These are phyloP conservation scores for Xylaria longipes DNA, from an alignment of 495 filamentous ascomycete genomes.

Conservation along the genomic window DNA sequence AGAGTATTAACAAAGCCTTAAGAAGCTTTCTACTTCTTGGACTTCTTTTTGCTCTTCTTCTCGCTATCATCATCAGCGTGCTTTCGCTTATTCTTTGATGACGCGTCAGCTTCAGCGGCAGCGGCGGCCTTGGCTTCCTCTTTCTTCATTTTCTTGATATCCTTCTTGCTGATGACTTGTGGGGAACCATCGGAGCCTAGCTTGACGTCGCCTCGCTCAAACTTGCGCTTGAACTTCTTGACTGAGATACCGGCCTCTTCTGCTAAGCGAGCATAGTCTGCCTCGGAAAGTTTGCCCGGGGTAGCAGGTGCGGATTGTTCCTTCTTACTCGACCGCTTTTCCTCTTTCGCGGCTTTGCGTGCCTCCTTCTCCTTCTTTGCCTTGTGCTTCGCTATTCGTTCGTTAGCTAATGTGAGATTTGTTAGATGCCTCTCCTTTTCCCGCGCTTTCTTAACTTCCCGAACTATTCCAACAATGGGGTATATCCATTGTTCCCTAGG, in stretches of 20 bases:
- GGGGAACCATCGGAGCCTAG: conserved; percentile 65
- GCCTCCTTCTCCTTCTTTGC: conserved; percentile 52
- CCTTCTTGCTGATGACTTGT: conserved; percentile 72
- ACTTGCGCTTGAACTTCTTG: conserved; percentile 74
- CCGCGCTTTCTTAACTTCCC: neutral
- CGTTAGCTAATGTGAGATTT: conserved; percentile 45
- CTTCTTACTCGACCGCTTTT: conserved; percentile 53
- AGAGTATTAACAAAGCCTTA: conserved; percentile 35
- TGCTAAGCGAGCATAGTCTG: conserved; percentile 62
- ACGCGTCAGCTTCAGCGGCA: conserved; percentile 28
- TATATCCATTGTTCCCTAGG: conserved; percentile 42
- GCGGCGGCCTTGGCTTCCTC: conserved; percentile 58
- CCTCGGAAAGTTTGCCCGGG: conserved; percentile 40
- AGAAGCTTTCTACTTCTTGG: conserved; percentile 48
- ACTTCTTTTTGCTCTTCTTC: conserved; percentile 56
- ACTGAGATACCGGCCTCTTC: conserved; percentile 68
- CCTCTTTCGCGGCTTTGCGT: conserved; percentile 42
- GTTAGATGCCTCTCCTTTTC: neutral
- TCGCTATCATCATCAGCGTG: conserved; percentile 40
- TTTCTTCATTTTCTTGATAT: conserved; percentile 77
- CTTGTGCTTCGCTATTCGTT: conserved; percentile 51
- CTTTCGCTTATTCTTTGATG: conserved; percentile 43
- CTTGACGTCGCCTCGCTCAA: conserved; percentile 70
- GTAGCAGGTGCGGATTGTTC: conserved; percentile 51
- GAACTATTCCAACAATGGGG: conserved; percentile 22